Conservation (phyloP, 2,329 filamentous ascomycete species). For the Pezicula rhizophila region DNA sequence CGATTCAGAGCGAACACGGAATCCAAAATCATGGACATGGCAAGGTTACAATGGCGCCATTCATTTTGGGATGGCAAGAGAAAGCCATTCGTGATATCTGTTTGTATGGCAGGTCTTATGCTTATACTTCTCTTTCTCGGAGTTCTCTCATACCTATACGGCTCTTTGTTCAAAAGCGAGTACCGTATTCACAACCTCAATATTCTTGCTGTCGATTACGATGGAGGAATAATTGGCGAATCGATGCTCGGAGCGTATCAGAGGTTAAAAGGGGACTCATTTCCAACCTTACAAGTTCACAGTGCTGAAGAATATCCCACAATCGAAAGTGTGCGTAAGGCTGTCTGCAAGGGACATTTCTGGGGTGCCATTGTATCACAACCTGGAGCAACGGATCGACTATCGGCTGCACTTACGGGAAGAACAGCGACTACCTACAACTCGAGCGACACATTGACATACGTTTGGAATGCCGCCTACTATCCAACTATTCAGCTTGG, state of each 20-base stretch:
- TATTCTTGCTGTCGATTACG: slow-evolving; percentile 58
- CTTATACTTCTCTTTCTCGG: slow-evolving; percentile 15
- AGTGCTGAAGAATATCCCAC: slow-evolving; percentile 21
- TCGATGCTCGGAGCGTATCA: slow-evolving; percentile 29
- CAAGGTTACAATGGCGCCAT: too few relatives aligned
- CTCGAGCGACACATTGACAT: slow-evolving; percentile 26
- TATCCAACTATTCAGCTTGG: slow-evolving; percentile 28
- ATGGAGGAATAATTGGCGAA: slow-evolving; percentile 39
- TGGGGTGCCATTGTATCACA: slow-evolving; percentile 33
- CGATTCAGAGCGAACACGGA: too few relatives aligned
- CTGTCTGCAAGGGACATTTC: slow-evolving; percentile 31
- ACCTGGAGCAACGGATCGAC: slow-evolving; percentile 26
- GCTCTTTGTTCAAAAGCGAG: slow-evolving; percentile 23
- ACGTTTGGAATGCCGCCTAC: slow-evolving; percentile 31
- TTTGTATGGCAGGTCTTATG: too few relatives aligned
- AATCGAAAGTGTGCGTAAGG: slow-evolving; percentile 22
- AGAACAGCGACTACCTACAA: slow-evolving; percentile 25
- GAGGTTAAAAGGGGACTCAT: slow-evolving; percentile 24
- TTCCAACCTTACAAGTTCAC: slow-evolving; percentile 28
- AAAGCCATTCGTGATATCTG: too few relatives aligned
- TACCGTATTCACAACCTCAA: slow-evolving; percentile 35
- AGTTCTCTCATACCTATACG: slow-evolving; percentile 29
- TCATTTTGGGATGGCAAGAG: too few relatives aligned
- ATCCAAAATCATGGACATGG: too few relatives aligned
- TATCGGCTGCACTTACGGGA: slow-evolving; percentile 25